Percentiles rank a stretch among this genome's conserved stretches.
Evolutionary conservation across 495 filamentous ascomycete species (phyloP).

Genomic region (Evernia prunastri): DNA sequence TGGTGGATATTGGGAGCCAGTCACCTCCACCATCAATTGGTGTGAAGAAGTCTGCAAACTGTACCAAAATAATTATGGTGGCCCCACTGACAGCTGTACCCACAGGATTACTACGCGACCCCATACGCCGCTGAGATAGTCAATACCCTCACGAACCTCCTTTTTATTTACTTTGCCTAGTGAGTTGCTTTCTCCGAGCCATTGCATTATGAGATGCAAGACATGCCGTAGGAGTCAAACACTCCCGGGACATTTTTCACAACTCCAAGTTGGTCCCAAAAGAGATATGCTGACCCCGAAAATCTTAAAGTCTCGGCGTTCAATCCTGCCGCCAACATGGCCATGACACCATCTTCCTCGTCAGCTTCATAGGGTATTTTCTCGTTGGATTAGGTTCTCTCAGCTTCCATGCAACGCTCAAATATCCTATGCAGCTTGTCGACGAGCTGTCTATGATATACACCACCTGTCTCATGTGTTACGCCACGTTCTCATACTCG

Average conservation of each 20-base stretch:
- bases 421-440: slow-evolving; percentile 95
- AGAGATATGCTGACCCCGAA: too few relatives aligned
- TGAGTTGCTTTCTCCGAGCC: too few relatives aligned
- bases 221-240: too few relatives aligned
- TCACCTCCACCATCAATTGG: slow-evolving; percentile 88
- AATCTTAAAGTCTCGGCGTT: slow-evolving; percentile 68
- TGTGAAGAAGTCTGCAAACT: slow-evolving; percentile 68
- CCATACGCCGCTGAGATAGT: slow-evolving; percentile 57
- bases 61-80: background rate
- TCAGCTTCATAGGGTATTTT: slow-evolving; percentile 67
- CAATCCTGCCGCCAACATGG: slow-evolving; percentile 59
- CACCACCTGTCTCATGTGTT: slow-evolving; percentile 89
- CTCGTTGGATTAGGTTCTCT: slow-evolving; percentile 77
- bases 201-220: too few relatives aligned
- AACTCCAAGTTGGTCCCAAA: too few relatives aligned
- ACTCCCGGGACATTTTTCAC: too few relatives aligned
- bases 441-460: slow-evolving; percentile 98
- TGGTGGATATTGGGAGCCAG: slow-evolving; percentile 73
- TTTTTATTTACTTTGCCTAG: slow-evolving; percentile 69
- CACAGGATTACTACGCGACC: slow-evolving; percentile 54
- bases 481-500: slow-evolving; percentile 75
- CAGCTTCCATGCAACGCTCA: slow-evolving; percentile 74
- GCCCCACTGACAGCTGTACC: slow-evolving; percentile 2
- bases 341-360: slow-evolving; percentile 66
- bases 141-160: slow-evolving; percentile 72